phyloP scores from a whole-genome alignment of 176 grass and related monocot genomes.

The Oryza meyeriana region DNA sequence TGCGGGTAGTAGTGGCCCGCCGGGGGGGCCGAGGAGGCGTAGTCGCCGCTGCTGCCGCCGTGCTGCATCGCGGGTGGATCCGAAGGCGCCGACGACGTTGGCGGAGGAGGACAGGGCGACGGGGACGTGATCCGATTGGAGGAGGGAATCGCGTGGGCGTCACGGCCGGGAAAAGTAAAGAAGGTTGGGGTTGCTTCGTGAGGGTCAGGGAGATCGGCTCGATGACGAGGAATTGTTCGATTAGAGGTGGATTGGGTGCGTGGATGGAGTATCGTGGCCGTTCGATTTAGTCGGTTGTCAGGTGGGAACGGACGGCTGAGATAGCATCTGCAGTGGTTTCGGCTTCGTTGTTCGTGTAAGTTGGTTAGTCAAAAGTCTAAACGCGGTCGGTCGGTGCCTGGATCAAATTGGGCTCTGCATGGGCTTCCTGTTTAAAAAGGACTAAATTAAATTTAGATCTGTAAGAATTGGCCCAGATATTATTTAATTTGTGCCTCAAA shows the following conservation, averaged over 20 bases:
- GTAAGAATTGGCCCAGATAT: not conserved
- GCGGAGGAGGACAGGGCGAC: not conserved
- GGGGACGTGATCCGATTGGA: conserved; percentile 15
- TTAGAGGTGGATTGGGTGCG: not conserved
- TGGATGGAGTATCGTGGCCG: not conserved
- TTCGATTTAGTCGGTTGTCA: not conserved
- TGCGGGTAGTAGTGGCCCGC: conserved; percentile 54
- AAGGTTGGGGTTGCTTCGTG: conserved; percentile 32
- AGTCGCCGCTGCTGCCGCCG: conserved; percentile 41
- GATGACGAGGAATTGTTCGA: not conserved
- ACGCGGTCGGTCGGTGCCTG: not conserved
- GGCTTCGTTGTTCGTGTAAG: not conserved
- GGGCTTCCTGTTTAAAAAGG: not conserved
- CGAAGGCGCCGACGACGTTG: not conserved
- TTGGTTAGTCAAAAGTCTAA: not conserved
- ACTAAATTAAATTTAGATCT: not conserved
- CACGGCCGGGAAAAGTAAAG: not conserved
- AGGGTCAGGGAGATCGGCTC: not conserved
- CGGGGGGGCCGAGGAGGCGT: conserved; percentile 37
- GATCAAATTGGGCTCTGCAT: not conserved
- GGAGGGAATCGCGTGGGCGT: not conserved
- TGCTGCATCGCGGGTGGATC: conserved; percentile 45
- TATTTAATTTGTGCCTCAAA: too few relatives aligned
- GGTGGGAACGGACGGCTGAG: conserved; percentile 21
- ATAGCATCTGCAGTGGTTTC: not conserved